Base-by-base conservation (phyloP, 208 protist species). In the Trypanosoma grayi region DNA sequence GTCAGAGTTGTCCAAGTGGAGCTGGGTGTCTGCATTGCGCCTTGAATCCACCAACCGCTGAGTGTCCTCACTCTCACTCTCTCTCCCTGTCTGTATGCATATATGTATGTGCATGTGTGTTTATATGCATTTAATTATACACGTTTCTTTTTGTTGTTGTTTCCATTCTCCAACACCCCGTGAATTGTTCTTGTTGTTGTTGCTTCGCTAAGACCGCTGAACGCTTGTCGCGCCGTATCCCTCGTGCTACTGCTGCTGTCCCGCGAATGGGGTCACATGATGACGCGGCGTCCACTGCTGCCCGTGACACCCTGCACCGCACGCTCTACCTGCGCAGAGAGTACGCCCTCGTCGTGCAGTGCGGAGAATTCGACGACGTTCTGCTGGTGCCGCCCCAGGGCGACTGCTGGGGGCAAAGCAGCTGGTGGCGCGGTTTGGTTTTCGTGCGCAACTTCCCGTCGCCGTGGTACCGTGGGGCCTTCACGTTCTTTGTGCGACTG, bases 401-500 rank as follows among this genome's bases (percentile, higher is more conserved):
- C 20, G 64, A 61, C 41, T n/a, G 41, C 10, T 24, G 44, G 31
- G 45, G 18, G 13, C 43, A 9, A 14, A 22, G 18, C 30, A 37
- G 34, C 30, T 43, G 59, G 13, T 86, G 81, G 85, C 43, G n/a
- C 1, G 79, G 81, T 10, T 55, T 92, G 7, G 72, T 92, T 11
- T 64, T 59, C 31, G 71, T 92, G 28, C 60, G 65, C 18, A 37
- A 40, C 2, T 47, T 46, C 14, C 37, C 79, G 6, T 88, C 81
- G 2, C 85, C 85, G 56, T 92, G 85, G 85, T 78, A 77, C 61
- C 51, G 74, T 51, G 85, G 78, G 37, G 75, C 73, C 63, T 88
- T 92, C 25, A 41, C 66, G 20, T 88, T 92, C 40, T 63, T 68
- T 36, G 77, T 83, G 16, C 60, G 66, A 43, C 70, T 89, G 28